These are phyloP conservation scores for Chalciporus chontae DNA, from an alignment of 768 basidiomycete species.

Conservation along the genomic window DNA sequence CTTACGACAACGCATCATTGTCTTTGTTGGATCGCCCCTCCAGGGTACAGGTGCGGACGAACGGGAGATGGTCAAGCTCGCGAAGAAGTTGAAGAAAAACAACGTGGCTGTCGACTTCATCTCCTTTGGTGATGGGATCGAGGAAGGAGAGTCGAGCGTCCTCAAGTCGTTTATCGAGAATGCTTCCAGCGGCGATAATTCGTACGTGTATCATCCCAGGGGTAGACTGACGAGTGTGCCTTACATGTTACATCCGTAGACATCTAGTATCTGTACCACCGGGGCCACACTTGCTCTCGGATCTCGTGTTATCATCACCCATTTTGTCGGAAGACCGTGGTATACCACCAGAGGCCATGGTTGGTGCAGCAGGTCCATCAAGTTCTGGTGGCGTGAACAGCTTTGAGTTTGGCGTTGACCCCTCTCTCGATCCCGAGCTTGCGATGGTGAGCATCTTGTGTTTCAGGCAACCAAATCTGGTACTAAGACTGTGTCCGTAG, in stretches of 20 bases:
- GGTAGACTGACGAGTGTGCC: neutral
- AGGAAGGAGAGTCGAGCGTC: slow-evolving; percentile 62
- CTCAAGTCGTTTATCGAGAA: slow-evolving; percentile 82
- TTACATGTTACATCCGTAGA: slow-evolving; percentile 36
- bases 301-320: slow-evolving; percentile 74
- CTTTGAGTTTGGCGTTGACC: slow-evolving; percentile 92
- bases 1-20: slow-evolving; percentile 91
- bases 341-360: slow-evolving; percentile 60
- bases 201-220: slow-evolving; percentile 46
- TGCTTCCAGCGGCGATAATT: slow-evolving; percentile 79
- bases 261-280: slow-evolving; percentile 80
- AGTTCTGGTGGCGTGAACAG: slow-evolving; percentile 47
- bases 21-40: slow-evolving; percentile 91
- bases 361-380: slow-evolving; percentile 44
- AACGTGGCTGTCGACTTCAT: slow-evolving; percentile 95
- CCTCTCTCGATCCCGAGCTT: slow-evolving; percentile 91
- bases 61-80: slow-evolving; percentile 79
- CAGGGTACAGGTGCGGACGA: slow-evolving; percentile 67
- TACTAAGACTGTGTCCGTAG: slow-evolving; percentile 38
- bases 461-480: neutral
- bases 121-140: slow-evolving; percentile 86
- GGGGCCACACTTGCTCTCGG: slow-evolving; percentile 78
- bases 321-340: slow-evolving; percentile 80
- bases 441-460: slow-evolving; percentile 69
- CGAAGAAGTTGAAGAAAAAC: slow-evolving; percentile 99